phyloP scores from a whole-genome alignment of 257 asterid genomes.

The Lantana camara region DNA sequence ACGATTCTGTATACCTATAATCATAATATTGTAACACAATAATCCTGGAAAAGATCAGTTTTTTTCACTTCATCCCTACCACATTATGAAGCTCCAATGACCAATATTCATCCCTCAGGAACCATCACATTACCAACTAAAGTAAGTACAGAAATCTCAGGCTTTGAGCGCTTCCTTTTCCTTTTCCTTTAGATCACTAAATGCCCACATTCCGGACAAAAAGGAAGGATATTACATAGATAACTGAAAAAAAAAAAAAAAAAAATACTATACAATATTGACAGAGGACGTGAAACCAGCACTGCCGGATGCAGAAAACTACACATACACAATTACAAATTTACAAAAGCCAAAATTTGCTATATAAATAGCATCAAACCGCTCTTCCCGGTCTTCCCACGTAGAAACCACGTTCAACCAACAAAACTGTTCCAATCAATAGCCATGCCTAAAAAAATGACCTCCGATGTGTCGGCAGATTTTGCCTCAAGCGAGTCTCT shows the following conservation, averaged over 20 bases:
- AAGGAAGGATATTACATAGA: not conserved
- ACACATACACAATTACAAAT: constrained; percentile 14
- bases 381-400: constrained; percentile 25
- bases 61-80: not conserved
- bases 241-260: not conserved
- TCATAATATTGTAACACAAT: not conserved
- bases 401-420: constrained; percentile 30
- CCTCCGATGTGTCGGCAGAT: constrained; percentile 38
- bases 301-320: constrained; percentile 1
- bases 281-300: constrained; percentile 13
- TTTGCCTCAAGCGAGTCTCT: constrained; percentile 50
- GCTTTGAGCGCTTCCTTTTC: not conserved
- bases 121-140: not conserved
- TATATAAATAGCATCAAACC: constrained; percentile 23
- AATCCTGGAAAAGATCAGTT: too few species aligned
- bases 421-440: not conserved
- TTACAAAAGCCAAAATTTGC: constrained; percentile 24
- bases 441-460: constrained; percentile 40
- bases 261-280: not conserved
- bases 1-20: not conserved
- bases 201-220: constrained; percentile 18
- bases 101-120: too few species aligned
- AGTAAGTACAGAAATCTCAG: constrained; percentile 5
- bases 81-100: not conserved
- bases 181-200: not conserved